These are phyloP conservation scores for Trichoderma pleuroti DNA, from an alignment of 2,329 filamentous ascomycete genomes.

Conservation along the genomic window DNA sequence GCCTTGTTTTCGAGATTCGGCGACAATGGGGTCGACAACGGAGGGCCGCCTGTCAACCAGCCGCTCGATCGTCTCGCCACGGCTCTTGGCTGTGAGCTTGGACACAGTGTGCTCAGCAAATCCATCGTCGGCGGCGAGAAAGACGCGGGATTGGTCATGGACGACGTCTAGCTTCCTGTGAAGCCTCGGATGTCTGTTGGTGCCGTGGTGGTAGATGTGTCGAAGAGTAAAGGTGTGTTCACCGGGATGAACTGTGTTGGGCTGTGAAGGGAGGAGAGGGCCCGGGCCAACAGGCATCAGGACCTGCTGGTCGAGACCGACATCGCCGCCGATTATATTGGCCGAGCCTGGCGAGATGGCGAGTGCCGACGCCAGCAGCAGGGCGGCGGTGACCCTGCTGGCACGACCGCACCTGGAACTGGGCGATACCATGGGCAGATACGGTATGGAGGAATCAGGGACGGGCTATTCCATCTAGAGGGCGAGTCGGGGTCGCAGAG, in stretches of 20 bases:
- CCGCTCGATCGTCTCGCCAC: slow-evolving; percentile 68
- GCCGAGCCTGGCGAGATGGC: slow-evolving; percentile 50
- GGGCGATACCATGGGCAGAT: slow-evolving; percentile 18
- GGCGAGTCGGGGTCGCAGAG: background rate
- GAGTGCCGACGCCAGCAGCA: slow-evolving; percentile 62
- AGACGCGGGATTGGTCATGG: slow-evolving; percentile 52
- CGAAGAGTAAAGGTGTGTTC: slow-evolving; percentile 67
- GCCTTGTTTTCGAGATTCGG: slow-evolving; percentile 65
- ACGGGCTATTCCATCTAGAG: slow-evolving; percentile 18
- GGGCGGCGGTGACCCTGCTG: slow-evolving; percentile 58
- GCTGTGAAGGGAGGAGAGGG: slow-evolving; percentile 39
- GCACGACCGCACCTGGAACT: slow-evolving; percentile 49
- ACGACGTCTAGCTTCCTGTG: slow-evolving; percentile 72
- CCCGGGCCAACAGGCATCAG: slow-evolving; percentile 40
- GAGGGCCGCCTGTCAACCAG: slow-evolving; percentile 73
- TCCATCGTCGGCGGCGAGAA: slow-evolving; percentile 58
- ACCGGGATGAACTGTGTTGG: slow-evolving; percentile 45
- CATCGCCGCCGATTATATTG: slow-evolving; percentile 33
- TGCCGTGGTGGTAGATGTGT: slow-evolving; percentile 91
- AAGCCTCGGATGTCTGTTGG: slow-evolving; percentile 70
- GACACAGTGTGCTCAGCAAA: slow-evolving; percentile 49
- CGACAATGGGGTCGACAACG: slow-evolving; percentile 75
- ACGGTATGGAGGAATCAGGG: background rate
- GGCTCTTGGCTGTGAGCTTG: slow-evolving; percentile 60
- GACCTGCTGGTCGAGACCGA: slow-evolving; percentile 39